A percentile compares a stretch with the other conserved stretches of the same genome.
These are phyloP conservation scores for Carex pumila DNA, from an alignment of 176 grass and related monocot species.

Conservation along the genomic window DNA sequence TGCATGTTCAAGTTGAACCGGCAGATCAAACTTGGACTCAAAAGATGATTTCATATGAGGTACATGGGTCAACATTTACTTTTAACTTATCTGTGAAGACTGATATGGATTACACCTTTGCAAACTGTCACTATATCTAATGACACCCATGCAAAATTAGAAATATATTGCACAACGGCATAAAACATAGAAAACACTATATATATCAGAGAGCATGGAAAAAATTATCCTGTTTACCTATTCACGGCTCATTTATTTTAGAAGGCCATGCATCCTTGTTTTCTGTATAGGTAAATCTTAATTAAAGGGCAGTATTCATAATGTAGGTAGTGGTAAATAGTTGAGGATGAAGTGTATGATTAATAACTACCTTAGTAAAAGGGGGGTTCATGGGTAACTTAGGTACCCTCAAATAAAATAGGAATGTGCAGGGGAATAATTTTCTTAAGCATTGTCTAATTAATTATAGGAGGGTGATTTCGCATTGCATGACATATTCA, in stretches of 20 bases:
- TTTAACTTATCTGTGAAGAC: neutral
- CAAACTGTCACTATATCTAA: neutral
- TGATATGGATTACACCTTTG: neutral
- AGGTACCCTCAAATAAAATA: neutral
- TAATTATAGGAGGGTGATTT: neutral
- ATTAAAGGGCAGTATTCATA: neutral
- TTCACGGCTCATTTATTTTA: neutral
- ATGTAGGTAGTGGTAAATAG: neutral
- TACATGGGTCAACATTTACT: constrained; percentile 12
- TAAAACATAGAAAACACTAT: neutral
- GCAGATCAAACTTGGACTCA: constrained; percentile 44
- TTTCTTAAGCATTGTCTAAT: neutral
- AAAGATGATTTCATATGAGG: constrained; percentile 59
- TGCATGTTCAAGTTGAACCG: constrained; percentile 52
- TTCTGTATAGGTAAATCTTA: neutral
- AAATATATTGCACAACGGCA: neutral
- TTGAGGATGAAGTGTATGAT: no score
- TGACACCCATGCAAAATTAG: neutral
- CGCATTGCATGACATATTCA: neutral
- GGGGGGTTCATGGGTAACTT: neutral
- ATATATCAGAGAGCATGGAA: neutral
- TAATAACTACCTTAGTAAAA: neutral
- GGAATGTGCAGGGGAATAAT: neutral
- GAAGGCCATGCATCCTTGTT: neutral
- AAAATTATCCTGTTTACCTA: neutral